Percentiles rank a stretch among this genome's conserved stretches.
These are phyloP conservation scores for Chaetomium globosum DNA, from an alignment of 2,329 filamentous ascomycete genomes.

Conservation along the genomic window DNA sequence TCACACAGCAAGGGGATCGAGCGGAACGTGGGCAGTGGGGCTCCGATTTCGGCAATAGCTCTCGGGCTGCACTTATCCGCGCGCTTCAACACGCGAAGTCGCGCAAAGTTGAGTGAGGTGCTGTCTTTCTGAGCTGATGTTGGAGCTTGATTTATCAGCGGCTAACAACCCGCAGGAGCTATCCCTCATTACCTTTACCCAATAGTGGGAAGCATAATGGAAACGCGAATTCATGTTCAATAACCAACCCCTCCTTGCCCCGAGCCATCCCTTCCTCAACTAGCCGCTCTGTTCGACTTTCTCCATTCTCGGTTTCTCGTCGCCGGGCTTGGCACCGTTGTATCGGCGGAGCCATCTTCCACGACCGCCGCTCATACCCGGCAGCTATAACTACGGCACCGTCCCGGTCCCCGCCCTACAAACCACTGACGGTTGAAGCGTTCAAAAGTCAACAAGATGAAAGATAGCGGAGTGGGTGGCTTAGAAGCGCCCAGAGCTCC, in stretches of 20 bases:
- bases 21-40: not conserved
- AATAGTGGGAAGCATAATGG: slow-evolving; percentile 7
- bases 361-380: not conserved
- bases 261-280: not conserved
- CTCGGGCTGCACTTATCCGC: not conserved
- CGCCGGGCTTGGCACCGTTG: slow-evolving; percentile 9
- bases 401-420: not conserved
- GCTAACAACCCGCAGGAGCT: not conserved
- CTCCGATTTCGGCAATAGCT: slow-evolving; percentile 17
- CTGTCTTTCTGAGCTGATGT: not conserved
- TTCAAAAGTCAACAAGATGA: slow-evolving; percentile 20
- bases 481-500: slow-evolving; percentile 17
- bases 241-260: not conserved
- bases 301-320: not conserved
- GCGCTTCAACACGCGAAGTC: not conserved
- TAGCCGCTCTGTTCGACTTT: not conserved
- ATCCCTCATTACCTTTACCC: too few relatives aligned
- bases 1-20: too few relatives aligned
- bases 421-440: too few relatives aligned
- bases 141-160: slow-evolving; percentile 13
- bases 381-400: not conserved
- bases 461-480: slow-evolving; percentile 19
- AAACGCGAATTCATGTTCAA: not conserved
- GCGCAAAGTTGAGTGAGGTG: not conserved
- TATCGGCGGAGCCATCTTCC: slow-evolving; percentile 6